Evolutionary conservation across 805 yeast species (phyloP).

Genomic region (Candida montana): DNA sequence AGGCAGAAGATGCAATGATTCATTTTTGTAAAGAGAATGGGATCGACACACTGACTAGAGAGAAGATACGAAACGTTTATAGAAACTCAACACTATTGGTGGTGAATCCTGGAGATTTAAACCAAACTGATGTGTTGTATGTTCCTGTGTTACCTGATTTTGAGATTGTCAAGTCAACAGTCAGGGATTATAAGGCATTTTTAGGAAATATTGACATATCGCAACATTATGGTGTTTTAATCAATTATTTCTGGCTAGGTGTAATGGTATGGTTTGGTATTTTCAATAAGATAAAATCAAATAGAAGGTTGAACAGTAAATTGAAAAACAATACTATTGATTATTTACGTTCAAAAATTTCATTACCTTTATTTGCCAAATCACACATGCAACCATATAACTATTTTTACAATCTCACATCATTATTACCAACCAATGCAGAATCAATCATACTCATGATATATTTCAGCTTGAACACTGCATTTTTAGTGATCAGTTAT

Average conservation of each 20-base stretch:
- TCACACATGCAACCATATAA: conserved; percentile 21
- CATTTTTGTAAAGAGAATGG: conserved; percentile 8
- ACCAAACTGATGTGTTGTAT: conserved; percentile 1
- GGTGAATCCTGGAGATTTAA: conserved; percentile 4
- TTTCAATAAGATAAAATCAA: conserved; percentile 15
- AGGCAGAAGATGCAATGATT: conserved; percentile 8
- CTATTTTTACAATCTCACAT: conserved; percentile 8
- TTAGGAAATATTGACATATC: conserved; percentile 22
- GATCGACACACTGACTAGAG: conserved; percentile 7
- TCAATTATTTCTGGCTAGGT: conserved; percentile 20
- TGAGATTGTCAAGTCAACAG: conserved; percentile 7
- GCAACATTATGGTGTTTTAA: conserved; percentile 17
- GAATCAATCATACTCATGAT: conserved; percentile 27
- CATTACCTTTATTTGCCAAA: conserved; percentile 16
- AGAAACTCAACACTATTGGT: conserved; percentile 11
- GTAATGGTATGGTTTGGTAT: conserved; percentile 16
- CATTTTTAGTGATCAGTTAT: conserved; percentile 9
- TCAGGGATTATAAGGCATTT: conserved; percentile 22
- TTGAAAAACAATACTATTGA: conserved; percentile 13
- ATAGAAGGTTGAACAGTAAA: conserved; percentile 13
- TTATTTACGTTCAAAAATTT: conserved; percentile 12
- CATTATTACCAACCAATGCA: conserved; percentile 19
- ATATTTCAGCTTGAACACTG: conserved; percentile 24
- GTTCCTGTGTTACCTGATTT: conserved; percentile 14
- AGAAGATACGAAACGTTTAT: conserved; percentile 5